Conservation (phyloP, 2,329 filamentous ascomycete genomes). For the Aspergillus hiratsukae region DNA sequence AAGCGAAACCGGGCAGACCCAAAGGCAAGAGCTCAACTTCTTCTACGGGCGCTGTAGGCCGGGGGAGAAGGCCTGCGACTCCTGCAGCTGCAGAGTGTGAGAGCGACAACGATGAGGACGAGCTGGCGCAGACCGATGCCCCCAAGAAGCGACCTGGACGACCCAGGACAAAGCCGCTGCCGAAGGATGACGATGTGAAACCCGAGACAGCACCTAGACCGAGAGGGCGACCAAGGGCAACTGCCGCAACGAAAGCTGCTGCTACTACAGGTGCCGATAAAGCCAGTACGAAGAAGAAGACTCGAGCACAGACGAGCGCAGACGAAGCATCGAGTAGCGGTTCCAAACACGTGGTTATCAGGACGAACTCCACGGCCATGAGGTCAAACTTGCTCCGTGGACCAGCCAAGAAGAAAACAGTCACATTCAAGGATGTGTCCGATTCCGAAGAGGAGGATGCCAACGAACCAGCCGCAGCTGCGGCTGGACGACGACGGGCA, state of each 20-base stretch:
- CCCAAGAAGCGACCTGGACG: conserved; percentile 20
- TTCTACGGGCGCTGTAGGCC: conserved; percentile 2
- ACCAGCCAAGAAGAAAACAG: conserved; percentile 40
- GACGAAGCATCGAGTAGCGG: conserved; percentile 9
- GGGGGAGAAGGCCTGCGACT: conserved; percentile 8
- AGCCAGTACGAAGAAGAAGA: conserved; percentile 13
- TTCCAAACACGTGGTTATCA: conserved; percentile 23
- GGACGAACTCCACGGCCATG: conserved; percentile 25
- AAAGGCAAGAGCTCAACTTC: conserved; percentile 12
- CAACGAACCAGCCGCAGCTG: conserved; percentile 20
- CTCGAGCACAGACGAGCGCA: conserved; percentile 1
- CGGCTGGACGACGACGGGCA: conserved; percentile 20
- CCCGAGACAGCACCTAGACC: conserved; percentile 15
- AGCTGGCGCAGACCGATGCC: conserved; percentile 19
- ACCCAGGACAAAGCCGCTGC: conserved; percentile 11
- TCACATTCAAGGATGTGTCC: conserved; percentile 43
- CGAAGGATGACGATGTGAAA: conserved; percentile 11
- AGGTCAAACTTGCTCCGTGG: conserved; percentile 28
- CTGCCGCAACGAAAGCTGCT: conserved; percentile 13
- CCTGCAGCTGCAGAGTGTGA: conserved; percentile 2
- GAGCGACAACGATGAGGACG: conserved; percentile 20
- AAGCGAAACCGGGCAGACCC: conserved; percentile 1
- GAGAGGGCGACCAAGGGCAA: conserved; percentile 29
- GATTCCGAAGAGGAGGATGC: conserved; percentile 41
- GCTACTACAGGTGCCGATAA: conserved; percentile 8